Conservation (phyloP, 441 rosid species). For the Melastoma candidum region DNA sequence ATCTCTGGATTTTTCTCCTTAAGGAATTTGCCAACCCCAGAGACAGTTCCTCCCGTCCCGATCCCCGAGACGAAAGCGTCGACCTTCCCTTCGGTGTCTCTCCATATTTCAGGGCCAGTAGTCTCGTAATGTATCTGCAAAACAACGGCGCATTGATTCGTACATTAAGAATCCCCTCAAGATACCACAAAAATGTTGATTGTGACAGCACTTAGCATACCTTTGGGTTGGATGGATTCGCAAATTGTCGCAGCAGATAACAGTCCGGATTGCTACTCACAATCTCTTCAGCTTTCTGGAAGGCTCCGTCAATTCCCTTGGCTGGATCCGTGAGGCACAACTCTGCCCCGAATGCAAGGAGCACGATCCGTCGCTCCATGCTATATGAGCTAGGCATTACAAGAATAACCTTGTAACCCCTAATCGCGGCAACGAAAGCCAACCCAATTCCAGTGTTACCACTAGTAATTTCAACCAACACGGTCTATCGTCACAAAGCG, state of each 20-base stretch:
- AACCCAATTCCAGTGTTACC: constrained; percentile 75
- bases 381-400: constrained; percentile 46
- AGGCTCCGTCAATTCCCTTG: constrained; percentile 30
- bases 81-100: constrained; percentile 58
- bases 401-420: constrained; percentile 50
- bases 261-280: constrained; percentile 45
- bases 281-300: constrained; percentile 46
- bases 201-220: constrained; percentile 16
- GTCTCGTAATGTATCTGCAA: constrained; percentile 69
- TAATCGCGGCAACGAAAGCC: constrained; percentile 65
- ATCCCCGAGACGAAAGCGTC: constrained; percentile 59
- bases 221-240: constrained; percentile 58
- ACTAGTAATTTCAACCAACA: constrained; percentile 49
- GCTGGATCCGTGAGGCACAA: constrained; percentile 35
- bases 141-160: constrained; percentile 2
- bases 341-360: constrained; percentile 72
- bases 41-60: constrained; percentile 80
- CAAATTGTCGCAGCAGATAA: constrained; percentile 36
- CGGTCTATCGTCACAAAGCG: constrained; percentile 25
- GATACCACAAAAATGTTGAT: not conserved
- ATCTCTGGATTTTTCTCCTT: constrained; percentile 61
- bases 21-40: constrained; percentile 68
- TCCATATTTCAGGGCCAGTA: constrained; percentile 92
- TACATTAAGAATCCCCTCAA: constrained; percentile 2
- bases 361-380: constrained; percentile 51